Base-by-base conservation (phyloP, 2,329 filamentous ascomycete genomes). In the Beauveria brongniartii region DNA sequence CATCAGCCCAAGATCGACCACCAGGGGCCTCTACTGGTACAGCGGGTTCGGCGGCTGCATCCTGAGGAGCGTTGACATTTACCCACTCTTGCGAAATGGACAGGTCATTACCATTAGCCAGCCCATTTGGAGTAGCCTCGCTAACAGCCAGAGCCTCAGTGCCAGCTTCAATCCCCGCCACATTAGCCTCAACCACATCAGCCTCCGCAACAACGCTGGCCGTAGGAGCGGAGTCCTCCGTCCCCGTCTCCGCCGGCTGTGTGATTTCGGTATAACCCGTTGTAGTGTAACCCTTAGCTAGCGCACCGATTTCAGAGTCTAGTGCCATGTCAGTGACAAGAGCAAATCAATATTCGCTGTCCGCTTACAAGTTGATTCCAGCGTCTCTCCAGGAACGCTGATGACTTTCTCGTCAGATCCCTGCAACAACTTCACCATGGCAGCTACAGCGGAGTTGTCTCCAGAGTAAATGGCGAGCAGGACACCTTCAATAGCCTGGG, bases 1-100 rank as follows among this genome's bases (percentile, higher is more conserved):
- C 90, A 68, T 96, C 91, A 28, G 90, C 90, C 90, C 90, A 95
- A 68, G 87, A 91, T 70, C 88, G 85, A 34, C 68, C 81, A 80
- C 14, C 26, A 20, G 28, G 12, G 10, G 26, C 24, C 59, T 75
- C 70, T 44, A 77, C 73, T 9, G 77, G 76, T 7, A 83, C 85
- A 52, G 85, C 82, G n/a, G 83, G 85, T 28, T 84, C 83, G 52
- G 80, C 75, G 56, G 84, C 77, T 52, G 87, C 82, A 69, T 92
- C 84, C 61, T 88, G 85, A 56, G 90, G 85, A 50, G 90, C 79
- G 71, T 91, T 85, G 5, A 80, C 74, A 59, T 79, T 74, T 63
- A 95, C 88, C 84, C 90, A 94, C 66, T 92, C 89, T 71, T 84
- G 82, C 2, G 82, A 83, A 59, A 74, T 69, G 37, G 75, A 74